Evolutionary conservation across 345 rosid genomes (phyloP).

Genomic region (Melastoma malabathricum): DNA sequence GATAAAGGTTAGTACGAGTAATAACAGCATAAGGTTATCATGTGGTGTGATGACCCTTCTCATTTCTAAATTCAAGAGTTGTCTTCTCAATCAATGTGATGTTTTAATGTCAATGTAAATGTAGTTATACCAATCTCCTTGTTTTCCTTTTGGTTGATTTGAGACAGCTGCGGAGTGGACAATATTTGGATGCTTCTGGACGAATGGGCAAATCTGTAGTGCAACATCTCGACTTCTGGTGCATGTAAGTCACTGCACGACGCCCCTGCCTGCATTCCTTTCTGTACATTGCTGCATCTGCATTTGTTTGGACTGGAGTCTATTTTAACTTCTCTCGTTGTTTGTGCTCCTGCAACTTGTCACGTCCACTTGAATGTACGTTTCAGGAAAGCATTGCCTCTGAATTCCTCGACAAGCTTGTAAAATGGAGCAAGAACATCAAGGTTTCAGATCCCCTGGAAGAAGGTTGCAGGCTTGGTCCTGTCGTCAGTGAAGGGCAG

Average conservation of each 20-base stretch:
- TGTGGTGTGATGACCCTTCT: no score
- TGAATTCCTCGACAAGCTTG: conserved; percentile 57
- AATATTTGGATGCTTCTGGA: conserved; percentile 86
- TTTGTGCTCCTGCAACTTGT: background rate
- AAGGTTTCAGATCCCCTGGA: conserved; percentile 87
- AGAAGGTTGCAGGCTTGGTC: conserved; percentile 93
- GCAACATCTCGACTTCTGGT: conserved; percentile 94
- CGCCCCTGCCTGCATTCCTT: background rate
- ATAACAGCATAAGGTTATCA: no score
- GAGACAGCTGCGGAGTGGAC: conserved; percentile 78
- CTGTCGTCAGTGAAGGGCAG: conserved; percentile 78
- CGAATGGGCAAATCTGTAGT: conserved; percentile 96
- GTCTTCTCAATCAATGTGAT: no score
- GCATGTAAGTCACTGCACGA: conserved; percentile 49
- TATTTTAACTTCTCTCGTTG: background rate
- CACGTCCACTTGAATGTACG: background rate
- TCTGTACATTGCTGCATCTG: no score
- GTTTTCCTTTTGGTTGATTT: background rate
- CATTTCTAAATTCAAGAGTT: no score
- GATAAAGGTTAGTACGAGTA: conserved; percentile 33
- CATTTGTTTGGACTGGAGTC: background rate
- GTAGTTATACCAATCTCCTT: no score
- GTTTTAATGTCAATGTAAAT: no score
- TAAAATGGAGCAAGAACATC: conserved; percentile 63
- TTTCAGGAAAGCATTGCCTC: conserved; percentile 61